Percentiles rank a stretch among this genome's conserved stretches.
phyloP scores from a whole-genome alignment of 1,139 yeast genomes.

The Candida tropicalis region DNA sequence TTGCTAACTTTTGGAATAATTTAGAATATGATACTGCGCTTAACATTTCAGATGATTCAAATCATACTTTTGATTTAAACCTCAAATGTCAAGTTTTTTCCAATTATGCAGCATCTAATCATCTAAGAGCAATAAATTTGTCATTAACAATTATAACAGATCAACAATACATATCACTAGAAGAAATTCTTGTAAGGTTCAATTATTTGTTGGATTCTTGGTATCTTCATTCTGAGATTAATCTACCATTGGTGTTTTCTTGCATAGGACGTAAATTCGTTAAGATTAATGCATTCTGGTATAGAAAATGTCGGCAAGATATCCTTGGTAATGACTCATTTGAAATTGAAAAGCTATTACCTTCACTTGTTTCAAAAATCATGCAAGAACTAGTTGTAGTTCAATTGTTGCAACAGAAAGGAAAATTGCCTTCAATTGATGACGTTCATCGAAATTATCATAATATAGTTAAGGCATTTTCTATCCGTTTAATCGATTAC shows the following conservation, averaged over 20 bases:
- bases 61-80: conserved; percentile 16
- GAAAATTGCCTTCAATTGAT: neutral
- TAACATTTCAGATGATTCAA: conserved; percentile 14
- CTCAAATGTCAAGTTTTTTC: conserved; percentile 25
- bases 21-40: conserved; percentile 20
- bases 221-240: conserved; percentile 31
- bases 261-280: conserved; percentile 34
- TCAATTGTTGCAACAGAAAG: neutral
- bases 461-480: neutral
- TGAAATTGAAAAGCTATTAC: conserved; percentile 7
- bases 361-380: neutral
- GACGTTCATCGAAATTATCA: neutral
- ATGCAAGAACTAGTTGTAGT: neutral
- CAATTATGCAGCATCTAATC: conserved; percentile 13
- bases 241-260: conserved; percentile 42
- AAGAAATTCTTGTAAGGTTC: conserved; percentile 22
- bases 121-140: neutral
- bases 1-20: conserved; percentile 21
- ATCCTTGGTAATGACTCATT: conserved; percentile 8
- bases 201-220: conserved; percentile 34
- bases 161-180: conserved; percentile 12
- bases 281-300: conserved; percentile 24
- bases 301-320: conserved; percentile 6
- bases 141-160: conserved; percentile 6
- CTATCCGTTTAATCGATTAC: conserved; percentile 1